Evolutionary conservation across 176 grass and related monocot species (phyloP), one percentile per base, ranked within the genome.

Genomic region (Puccinellia tenuiflora): DNA sequence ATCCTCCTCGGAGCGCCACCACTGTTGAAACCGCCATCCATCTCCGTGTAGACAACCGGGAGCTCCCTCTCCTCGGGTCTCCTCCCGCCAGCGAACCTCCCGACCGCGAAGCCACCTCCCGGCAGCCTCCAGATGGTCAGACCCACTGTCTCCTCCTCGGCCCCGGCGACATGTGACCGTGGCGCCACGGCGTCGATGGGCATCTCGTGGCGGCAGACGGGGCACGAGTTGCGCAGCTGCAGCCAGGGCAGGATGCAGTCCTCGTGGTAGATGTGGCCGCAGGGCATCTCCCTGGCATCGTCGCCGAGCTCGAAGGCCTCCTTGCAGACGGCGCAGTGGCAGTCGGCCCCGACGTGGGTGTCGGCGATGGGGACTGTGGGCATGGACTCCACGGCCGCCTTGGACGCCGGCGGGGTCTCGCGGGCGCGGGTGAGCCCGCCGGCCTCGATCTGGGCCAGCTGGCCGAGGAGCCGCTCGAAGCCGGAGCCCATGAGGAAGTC

Each of bases 401-500:
- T 99, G 20, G 97, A 96, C 2, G 97, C 97, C 29, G 93, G 97
- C 0, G 93, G 91, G 65, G 92, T 88, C 73, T 91, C 86, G 28
- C 70, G 79, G 0, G 83, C 78, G 25, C 90, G 83, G 0, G 86
- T 85, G 9, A 92, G 66, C 0, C 87, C 91, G 22, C 89, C 84
- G 9, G 90, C 75, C 66, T 99, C 97, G 77, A 99, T 96, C 91
- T 96, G 93, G 8, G 93, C 85, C 35, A 99, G 85, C 87, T 99
- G 93, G 73, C 93, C 89, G 0, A 99, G 81, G 2, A 99, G 89
- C 6, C 97, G 88, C 63, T 99, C 93, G 79, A 99, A 99, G 17
- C 97, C 97, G 7, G 93, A 96, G 1, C 97, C 97, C 97, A 96
- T 96, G 77, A 99, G 78, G 79, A 99, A 99, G 78, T 99, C 93